Conservation (phyloP, 768 basidiomycete genomes). For the Tylopilus vinaceipallidus region DNA sequence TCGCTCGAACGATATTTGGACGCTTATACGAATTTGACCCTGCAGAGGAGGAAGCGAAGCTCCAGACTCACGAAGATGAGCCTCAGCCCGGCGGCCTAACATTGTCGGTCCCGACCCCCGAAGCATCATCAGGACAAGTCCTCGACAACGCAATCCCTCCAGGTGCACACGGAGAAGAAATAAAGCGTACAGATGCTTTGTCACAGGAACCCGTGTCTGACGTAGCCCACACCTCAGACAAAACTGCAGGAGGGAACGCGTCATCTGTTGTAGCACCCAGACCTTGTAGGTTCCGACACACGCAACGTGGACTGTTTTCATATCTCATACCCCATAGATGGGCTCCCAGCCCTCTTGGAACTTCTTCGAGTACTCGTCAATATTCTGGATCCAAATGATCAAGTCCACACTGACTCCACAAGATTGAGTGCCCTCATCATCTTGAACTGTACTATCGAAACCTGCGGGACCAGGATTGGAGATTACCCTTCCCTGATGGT, state of each 20-base stretch:
- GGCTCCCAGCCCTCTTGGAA: conserved; percentile 89
- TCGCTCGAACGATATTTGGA: conserved; percentile 80
- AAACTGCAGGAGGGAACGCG: conserved; percentile 35
- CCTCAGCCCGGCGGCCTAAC: conserved; percentile 54
- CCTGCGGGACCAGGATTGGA: conserved; percentile 72
- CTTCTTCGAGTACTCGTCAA: conserved; percentile 92
- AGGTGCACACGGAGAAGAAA: conserved; percentile 9
- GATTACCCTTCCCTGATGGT: conserved; percentile 73
- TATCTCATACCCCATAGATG: conserved; percentile 47
- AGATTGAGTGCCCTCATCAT: conserved; percentile 85
- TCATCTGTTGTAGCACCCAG: conserved; percentile 13
- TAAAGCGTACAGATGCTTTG: background rate
- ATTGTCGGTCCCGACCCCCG: conserved; percentile 52
- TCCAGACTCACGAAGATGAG: conserved; percentile 50
- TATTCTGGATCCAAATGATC: conserved; percentile 91
- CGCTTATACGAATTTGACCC: conserved; percentile 70
- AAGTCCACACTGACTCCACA: conserved; percentile 95
- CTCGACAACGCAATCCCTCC: conserved; percentile 13
- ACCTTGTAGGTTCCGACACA: conserved; percentile 20
- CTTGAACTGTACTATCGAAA: conserved; percentile 85
- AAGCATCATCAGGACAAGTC: conserved; percentile 22
- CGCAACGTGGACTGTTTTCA: background rate
- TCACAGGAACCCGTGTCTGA: background rate
- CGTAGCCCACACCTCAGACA: background rate
- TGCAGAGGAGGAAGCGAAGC: conserved; percentile 62